phyloP scores from a whole-genome alignment of 2,329 filamentous ascomycete genomes.

The Plenodomus lindquistii region DNA sequence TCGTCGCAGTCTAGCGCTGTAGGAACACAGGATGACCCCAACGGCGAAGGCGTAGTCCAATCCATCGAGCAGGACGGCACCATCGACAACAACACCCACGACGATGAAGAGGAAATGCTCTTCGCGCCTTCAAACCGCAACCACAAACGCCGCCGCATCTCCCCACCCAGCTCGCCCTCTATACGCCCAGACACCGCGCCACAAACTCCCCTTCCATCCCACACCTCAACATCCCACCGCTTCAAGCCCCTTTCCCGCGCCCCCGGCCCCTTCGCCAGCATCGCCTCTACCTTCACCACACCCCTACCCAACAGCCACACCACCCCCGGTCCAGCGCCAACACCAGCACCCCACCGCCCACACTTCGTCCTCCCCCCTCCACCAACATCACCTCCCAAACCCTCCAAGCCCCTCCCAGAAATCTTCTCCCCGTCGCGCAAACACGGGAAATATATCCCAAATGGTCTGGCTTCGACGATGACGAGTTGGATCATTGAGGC shows the following conservation, averaged over 20 bases:
- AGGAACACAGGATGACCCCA: constrained; percentile 4
- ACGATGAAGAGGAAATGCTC: constrained; percentile 36
- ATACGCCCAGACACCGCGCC: constrained; percentile 4
- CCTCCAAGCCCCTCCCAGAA: constrained; percentile 51
- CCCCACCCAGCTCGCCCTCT: constrained; percentile 11
- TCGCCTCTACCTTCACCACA: neutral
- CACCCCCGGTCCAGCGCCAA: constrained; percentile 2
- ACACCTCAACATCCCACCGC: constrained; percentile 23
- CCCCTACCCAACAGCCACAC: neutral
- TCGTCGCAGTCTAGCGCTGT: constrained; percentile 26
- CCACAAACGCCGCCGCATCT: constrained; percentile 33
- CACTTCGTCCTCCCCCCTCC: constrained; percentile 45
- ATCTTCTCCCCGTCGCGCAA: constrained; percentile 59
- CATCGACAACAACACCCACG: constrained; percentile 4
- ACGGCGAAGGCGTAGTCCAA: constrained; percentile 9
- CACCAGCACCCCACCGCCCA: constrained; percentile 30
- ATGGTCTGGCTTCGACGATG: constrained; percentile 55
- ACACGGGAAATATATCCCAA: constrained; percentile 53
- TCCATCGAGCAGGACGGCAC: constrained; percentile 16
- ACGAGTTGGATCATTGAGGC: constrained; percentile 56
- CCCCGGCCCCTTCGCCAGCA: constrained; percentile 13
- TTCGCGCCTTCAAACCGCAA: constrained; percentile 16
- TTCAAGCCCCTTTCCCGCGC: constrained; percentile 28
- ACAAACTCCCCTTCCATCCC: constrained; percentile 13
- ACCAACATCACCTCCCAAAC: constrained; percentile 30